Percentiles rank a stretch among this genome's conserved stretches.
Conservation (phyloP, 352 stramenopile genomes). For the Blastocystis sp. region DNA sequence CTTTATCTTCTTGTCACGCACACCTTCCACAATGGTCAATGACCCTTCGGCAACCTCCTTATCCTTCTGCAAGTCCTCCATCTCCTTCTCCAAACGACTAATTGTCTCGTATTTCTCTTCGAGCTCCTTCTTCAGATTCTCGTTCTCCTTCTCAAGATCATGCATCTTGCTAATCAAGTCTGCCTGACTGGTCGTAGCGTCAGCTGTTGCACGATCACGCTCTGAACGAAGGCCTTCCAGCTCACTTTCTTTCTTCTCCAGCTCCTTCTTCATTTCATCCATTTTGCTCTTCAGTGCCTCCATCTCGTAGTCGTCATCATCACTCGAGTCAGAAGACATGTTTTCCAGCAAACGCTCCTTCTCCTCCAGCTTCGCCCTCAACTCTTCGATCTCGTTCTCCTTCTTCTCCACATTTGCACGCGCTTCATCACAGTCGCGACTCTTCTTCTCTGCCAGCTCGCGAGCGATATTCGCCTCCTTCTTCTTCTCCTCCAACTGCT, state of each 20-base stretch:
- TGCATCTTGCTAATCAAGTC: not conserved
- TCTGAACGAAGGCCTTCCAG: constrained; percentile 10
- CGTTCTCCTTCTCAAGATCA: constrained; percentile 30
- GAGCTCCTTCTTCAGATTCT: not conserved
- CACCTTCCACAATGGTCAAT: not conserved
- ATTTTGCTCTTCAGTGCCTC: not conserved
- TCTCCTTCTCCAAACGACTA: not conserved
- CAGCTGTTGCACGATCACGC: not conserved
- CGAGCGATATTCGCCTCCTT: not conserved
- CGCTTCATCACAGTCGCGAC: not conserved
- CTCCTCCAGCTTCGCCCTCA: not conserved
- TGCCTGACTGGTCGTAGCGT: not conserved
- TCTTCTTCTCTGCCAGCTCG: constrained; percentile 7
- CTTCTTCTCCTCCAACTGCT: constrained; percentile 40
- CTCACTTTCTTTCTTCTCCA: constrained; percentile 16
- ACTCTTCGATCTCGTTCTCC: constrained; percentile 12
- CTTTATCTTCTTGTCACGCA: not conserved
- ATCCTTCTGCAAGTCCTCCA: constrained; percentile 24
- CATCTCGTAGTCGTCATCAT: not conserved
- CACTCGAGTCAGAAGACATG: not conserved
- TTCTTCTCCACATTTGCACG: not conserved
- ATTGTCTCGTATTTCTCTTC: not conserved
- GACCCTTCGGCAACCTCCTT: not conserved
- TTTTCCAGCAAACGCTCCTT: not conserved
- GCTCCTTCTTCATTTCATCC: not conserved